Evolutionary conservation across 768 basidiomycete species (phyloP).

Genomic region (Russula griseocarnosa): DNA sequence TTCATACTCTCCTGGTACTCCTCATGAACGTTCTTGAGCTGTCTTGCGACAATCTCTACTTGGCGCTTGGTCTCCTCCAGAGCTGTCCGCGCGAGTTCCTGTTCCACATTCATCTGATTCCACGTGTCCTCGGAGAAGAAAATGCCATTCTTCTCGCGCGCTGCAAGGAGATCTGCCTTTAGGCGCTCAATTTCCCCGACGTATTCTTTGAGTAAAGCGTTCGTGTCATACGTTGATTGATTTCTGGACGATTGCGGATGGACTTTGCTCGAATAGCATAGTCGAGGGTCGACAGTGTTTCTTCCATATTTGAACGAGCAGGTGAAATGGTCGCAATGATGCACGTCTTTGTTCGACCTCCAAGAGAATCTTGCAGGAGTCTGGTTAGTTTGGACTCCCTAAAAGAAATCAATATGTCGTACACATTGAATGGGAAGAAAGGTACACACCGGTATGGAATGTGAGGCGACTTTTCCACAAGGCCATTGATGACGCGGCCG

Average conservation of each 20-base stretch:
- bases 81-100: slow-evolving; percentile 72
- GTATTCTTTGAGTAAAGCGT: slow-evolving; percentile 90
- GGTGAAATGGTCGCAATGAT: slow-evolving; percentile 97
- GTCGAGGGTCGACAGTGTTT: slow-evolving; percentile 94
- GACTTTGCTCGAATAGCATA: slow-evolving; percentile 95
- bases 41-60: slow-evolving; percentile 76
- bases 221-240: slow-evolving; percentile 92
- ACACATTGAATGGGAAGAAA: slow-evolving; percentile 6
- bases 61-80: slow-evolving; percentile 79
- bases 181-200: slow-evolving; percentile 89
- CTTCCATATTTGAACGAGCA: slow-evolving; percentile 89
- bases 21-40: slow-evolving; percentile 73
- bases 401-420: slow-evolving; percentile 1
- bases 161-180: slow-evolving; percentile 84
- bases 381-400: slow-evolving; percentile 98
- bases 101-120: slow-evolving; percentile 74
- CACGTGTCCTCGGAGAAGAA: slow-evolving; percentile 90
- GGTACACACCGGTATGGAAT: slow-evolving; percentile 81
- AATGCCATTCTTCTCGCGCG: slow-evolving; percentile 94
- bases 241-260: slow-evolving; percentile 91
- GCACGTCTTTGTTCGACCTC: slow-evolving; percentile 94
- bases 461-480: slow-evolving; percentile 88
- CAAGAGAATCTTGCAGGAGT: slow-evolving; percentile 96
- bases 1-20: slow-evolving; percentile 91
- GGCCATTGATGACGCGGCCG: slow-evolving; percentile 91